Evolutionary conservation across 1,139 yeast species (phyloP).

Genomic region (Spencermartinsiella ligniputridi): DNA sequence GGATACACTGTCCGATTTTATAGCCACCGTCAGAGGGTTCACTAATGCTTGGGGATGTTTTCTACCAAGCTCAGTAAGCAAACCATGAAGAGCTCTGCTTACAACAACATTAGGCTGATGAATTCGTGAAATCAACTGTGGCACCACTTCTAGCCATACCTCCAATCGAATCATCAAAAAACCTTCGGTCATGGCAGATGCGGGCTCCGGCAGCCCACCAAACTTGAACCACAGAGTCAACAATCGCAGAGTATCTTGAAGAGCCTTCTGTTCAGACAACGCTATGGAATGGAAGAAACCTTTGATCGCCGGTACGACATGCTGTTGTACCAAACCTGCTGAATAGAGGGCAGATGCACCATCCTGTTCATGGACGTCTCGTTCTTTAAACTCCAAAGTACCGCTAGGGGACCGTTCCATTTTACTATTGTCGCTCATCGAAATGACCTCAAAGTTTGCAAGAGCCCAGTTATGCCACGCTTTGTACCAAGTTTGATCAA

Average conservation of each 20-base stretch:
- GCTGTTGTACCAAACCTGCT: slow-evolving; percentile 67
- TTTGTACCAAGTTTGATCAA: slow-evolving; percentile 90
- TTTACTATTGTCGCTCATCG: slow-evolving; percentile 41
- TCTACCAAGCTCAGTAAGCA: slow-evolving; percentile 82
- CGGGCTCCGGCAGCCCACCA: slow-evolving; percentile 90
- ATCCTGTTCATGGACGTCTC: slow-evolving; percentile 7
- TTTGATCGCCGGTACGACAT: slow-evolving; percentile 89
- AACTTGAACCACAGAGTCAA: slow-evolving; percentile 93
- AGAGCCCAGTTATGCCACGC: slow-evolving; percentile 99
- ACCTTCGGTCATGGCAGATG: slow-evolving; percentile 88
- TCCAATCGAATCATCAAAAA: slow-evolving; percentile 85
- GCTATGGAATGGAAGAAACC: slow-evolving; percentile 96
- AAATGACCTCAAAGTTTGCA: slow-evolving; percentile 92
- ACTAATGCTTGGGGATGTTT: slow-evolving; percentile 97
- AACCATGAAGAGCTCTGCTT: slow-evolving; percentile 70
- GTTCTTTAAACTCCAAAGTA: slow-evolving; percentile 9
- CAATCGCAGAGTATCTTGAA: slow-evolving; percentile 88
- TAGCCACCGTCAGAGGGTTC: slow-evolving; percentile 93
- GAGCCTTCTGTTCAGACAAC: slow-evolving; percentile 75
- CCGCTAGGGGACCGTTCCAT: slow-evolving; percentile 14
- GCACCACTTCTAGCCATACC: slow-evolving; percentile 92
- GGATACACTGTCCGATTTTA: slow-evolving; percentile 84
- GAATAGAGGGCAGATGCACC: slow-evolving; percentile 23
- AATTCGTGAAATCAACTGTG: slow-evolving; percentile 92
- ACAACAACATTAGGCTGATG: slow-evolving; percentile 92